A percentile compares a stretch with the other conserved stretches of the same genome.
Evolutionary conservation across 306 rosid genomes (phyloP).

Genomic region (Pachyrhizus erosus): DNA sequence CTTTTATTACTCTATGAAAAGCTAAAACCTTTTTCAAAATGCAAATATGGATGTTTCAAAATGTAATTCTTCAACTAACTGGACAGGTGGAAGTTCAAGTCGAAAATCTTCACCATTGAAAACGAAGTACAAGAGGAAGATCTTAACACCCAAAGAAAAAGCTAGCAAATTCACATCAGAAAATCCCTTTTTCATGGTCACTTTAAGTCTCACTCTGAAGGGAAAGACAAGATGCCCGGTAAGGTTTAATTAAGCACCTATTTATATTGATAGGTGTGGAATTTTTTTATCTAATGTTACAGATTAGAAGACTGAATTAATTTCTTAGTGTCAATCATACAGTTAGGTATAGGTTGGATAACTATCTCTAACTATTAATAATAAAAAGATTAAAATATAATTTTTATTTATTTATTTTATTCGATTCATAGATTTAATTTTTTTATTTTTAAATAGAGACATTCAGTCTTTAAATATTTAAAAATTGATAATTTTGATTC

Average conservation of each 20-base stretch:
- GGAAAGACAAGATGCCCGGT: background rate
- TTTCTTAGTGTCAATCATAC: background rate
- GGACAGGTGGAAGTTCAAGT: background rate
- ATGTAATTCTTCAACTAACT: background rate
- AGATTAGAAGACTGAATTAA: background rate
- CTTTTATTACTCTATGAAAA: background rate
- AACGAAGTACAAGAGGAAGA: background rate
- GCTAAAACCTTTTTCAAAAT: background rate
- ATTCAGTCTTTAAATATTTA: too few relatives aligned
- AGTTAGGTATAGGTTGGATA: too few relatives aligned
- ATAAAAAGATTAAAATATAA: too few relatives aligned
- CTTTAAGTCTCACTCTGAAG: background rate
- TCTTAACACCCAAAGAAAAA: background rate
- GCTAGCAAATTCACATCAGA: constrained; percentile 26
- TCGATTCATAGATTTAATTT: too few relatives aligned
- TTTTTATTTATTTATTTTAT: too few relatives aligned
- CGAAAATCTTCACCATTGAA: background rate
- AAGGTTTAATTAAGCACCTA: constrained; percentile 7
- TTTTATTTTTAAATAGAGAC: too few relatives aligned
- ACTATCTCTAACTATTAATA: too few relatives aligned
- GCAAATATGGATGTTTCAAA: background rate
- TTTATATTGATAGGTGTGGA: background rate
- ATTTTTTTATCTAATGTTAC: background rate
- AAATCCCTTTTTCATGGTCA: constrained; percentile 11
- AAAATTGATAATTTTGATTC: too few relatives aligned